These are phyloP conservation scores for Dendryphion nanum DNA, from an alignment of 2,329 filamentous ascomycete species.

Conservation along the genomic window DNA sequence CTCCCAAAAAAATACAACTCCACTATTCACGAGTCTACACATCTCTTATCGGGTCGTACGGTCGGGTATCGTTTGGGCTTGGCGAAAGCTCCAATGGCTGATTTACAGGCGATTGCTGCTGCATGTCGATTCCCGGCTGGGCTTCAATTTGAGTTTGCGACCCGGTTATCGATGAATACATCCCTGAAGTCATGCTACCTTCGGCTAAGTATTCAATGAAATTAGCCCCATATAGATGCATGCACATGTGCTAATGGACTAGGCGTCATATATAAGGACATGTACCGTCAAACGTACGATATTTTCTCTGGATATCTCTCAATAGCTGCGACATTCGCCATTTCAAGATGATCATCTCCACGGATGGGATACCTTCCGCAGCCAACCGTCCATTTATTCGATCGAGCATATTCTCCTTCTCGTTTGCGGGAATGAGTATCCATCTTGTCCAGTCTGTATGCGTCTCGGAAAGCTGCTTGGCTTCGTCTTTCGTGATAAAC, in stretches of 20 bases:
- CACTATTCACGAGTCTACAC: conserved; percentile 18
- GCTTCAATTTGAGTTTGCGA: conserved; percentile 27
- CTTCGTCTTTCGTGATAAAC: conserved; percentile 40
- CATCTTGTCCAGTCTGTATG: conserved; percentile 38
- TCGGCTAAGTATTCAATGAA: conserved; percentile 30
- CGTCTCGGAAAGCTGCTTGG: conserved; percentile 35
- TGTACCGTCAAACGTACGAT: conserved; percentile 29
- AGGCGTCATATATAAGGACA: conserved; percentile 18
- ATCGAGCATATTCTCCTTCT: conserved; percentile 35
- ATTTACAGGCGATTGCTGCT: conserved; percentile 29
- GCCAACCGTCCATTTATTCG: conserved; percentile 34
- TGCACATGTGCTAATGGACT: conserved; percentile 15
- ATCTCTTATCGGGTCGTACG: conserved; percentile 38
- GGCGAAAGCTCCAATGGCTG: conserved; percentile 32
- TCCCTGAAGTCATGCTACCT: conserved; percentile 36
- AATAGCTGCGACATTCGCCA: conserved; percentile 38
- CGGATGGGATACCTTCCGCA: conserved; percentile 35
- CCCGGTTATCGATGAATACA: conserved; percentile 24
- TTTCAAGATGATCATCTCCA: conserved; percentile 39
- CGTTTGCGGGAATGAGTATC: conserved; percentile 38
- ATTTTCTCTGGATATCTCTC: conserved; percentile 37
- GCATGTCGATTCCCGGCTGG: conserved; percentile 26
- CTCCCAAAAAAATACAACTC: conserved; percentile 9
- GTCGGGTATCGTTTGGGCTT: conserved; percentile 34
- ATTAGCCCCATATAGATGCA: conserved; percentile 29